Percentiles rank a stretch among this genome's conserved stretches.
Conservation (phyloP, 2,329 filamentous ascomycete genomes). For the Fusarium pseudograminearum region DNA sequence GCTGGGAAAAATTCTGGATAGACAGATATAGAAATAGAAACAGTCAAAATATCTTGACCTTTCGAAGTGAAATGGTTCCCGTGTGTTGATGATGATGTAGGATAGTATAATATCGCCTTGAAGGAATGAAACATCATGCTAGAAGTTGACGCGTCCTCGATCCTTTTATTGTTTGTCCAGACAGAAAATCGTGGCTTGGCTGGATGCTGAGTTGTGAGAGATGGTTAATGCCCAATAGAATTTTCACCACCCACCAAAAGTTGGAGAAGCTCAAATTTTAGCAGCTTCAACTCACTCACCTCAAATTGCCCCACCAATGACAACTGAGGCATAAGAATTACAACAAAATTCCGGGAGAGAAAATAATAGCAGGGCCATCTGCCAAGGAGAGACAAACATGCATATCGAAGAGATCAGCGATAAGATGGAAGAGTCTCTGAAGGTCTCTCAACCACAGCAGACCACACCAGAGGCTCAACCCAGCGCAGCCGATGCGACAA, state of each 20-base stretch:
- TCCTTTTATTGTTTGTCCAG: neutral
- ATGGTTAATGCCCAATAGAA: slow-evolving; percentile 43
- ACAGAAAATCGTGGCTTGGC: neutral
- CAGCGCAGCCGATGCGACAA: slow-evolving; percentile 42
- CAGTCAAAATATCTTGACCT: neutral
- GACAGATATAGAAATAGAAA: slow-evolving; percentile 25
- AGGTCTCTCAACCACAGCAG: slow-evolving; percentile 30
- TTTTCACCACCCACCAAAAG: slow-evolving; percentile 44
- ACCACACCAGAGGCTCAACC: slow-evolving; percentile 1
- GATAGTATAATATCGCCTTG: no score
- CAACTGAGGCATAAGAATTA: slow-evolving; percentile 15
- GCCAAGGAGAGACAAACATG: slow-evolving; percentile 45
- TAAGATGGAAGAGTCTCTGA: slow-evolving; percentile 54
- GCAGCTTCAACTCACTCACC: slow-evolving; percentile 26
- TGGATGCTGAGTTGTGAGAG: slow-evolving; percentile 19
- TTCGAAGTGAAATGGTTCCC: neutral
- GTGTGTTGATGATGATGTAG: neutral
- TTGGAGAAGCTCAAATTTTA: slow-evolving; percentile 47
- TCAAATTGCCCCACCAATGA: slow-evolving; percentile 22
- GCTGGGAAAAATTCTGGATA: neutral
- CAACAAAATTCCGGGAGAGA: slow-evolving; percentile 2
- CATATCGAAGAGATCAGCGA: slow-evolving; percentile 59
- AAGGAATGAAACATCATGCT: neutral
- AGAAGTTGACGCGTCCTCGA: neutral
- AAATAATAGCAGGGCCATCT: neutral